Percentiles rank a stretch among this genome's conserved stretches.
These are phyloP conservation scores for Backusella morwellensis DNA, from an alignment of 192 early-diverging fungal species.

Conservation along the genomic window DNA sequence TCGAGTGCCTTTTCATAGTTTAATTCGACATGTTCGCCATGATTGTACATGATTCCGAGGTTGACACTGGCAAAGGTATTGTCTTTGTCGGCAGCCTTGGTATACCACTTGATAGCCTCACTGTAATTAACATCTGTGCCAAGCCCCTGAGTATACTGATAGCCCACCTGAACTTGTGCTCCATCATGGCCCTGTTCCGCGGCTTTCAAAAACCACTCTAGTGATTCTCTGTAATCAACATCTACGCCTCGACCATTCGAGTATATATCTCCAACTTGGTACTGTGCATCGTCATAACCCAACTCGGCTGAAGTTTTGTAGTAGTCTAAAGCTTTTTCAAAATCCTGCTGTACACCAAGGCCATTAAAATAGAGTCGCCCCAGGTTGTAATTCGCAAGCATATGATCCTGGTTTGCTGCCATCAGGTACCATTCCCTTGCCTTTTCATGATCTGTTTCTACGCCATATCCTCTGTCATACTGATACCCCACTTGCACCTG, in stretches of 20 bases:
- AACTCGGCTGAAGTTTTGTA: constrained; percentile 17
- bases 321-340: constrained; percentile 38
- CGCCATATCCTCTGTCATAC: neutral
- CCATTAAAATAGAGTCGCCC: constrained; percentile 77
- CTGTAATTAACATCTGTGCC: constrained; percentile 24
- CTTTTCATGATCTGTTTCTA: constrained; percentile 44
- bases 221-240: constrained; percentile 49
- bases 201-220: constrained; percentile 56
- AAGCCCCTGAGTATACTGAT: constrained; percentile 45
- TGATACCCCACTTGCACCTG: constrained; percentile 29
- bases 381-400: constrained; percentile 82
- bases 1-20: constrained; percentile 30
- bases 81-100: constrained; percentile 28
- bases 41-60: neutral
- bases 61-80: constrained; percentile 56
- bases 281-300: constrained; percentile 54
- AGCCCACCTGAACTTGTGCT: constrained; percentile 47
- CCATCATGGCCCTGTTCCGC: constrained; percentile 63
- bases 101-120: constrained; percentile 29
- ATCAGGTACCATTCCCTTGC: constrained; percentile 66
- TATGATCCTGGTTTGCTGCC: constrained; percentile 68
- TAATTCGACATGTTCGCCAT: neutral
- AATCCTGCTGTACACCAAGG: constrained; percentile 56
- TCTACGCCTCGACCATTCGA: neutral
- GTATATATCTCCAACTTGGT: constrained; percentile 24